These are phyloP conservation scores for Smallanthus sonchifolius DNA, from an alignment of 129 eudicot species.

Conservation along the genomic window DNA sequence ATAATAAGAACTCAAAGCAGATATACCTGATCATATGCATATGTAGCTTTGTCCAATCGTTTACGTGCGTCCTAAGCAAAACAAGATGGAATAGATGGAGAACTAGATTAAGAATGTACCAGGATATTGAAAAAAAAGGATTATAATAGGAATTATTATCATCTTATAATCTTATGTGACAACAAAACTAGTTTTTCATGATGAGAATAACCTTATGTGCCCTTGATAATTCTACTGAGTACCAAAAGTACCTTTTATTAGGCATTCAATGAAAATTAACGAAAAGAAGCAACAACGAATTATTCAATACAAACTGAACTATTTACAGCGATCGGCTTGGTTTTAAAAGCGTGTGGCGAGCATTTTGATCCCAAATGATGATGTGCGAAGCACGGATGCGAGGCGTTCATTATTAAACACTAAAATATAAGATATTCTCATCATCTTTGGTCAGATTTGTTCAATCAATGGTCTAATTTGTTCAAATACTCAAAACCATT, in stretches of 20 bases:
- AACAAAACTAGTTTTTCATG: slow-evolving; percentile 8
- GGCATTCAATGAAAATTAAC: background rate
- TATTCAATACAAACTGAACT: background rate
- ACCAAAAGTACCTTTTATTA: background rate
- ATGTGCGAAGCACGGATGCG: too few relatives aligned
- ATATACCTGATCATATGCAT: slow-evolving; percentile 83
- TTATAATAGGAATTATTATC: background rate
- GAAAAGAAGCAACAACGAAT: slow-evolving; percentile 1
- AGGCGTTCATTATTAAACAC: too few relatives aligned
- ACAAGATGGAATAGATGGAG: slow-evolving; percentile 15
- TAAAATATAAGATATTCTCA: too few relatives aligned
- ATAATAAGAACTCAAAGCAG: background rate
- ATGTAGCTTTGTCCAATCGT: slow-evolving; percentile 71
- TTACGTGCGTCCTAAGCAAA: slow-evolving; percentile 82
- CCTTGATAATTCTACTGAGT: background rate
- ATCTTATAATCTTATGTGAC: background rate
- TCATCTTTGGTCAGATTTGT: too few relatives aligned
- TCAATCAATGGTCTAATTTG: too few relatives aligned
- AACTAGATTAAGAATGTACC: background rate
- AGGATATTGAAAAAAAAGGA: background rate
- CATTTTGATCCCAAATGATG: too few relatives aligned
- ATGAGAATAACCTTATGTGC: background rate
- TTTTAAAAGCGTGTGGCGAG: too few relatives aligned
- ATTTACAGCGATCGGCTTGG: background rate
- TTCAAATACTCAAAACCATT: too few relatives aligned